Conservation (phyloP, 2,329 filamentous ascomycete genomes). For the Cytospora chrysosperma region DNA sequence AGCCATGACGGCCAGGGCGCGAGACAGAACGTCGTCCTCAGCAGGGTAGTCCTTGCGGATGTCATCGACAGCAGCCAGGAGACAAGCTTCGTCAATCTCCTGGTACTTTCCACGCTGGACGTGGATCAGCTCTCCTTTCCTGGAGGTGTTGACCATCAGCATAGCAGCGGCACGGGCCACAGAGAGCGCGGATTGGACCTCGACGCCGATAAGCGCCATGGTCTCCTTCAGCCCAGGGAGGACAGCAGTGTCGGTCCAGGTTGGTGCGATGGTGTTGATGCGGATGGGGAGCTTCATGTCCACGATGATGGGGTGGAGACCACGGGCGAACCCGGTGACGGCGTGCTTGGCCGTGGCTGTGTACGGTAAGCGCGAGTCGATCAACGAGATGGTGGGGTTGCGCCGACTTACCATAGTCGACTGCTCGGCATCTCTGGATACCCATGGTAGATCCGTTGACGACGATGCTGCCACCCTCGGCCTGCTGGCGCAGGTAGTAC, state of each 20-base stretch:
- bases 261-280: slow-evolving; percentile 55
- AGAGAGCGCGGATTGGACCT: slow-evolving; percentile 43
- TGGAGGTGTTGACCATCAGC: slow-evolving; percentile 47
- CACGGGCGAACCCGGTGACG: slow-evolving; percentile 52
- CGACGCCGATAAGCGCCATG: slow-evolving; percentile 39
- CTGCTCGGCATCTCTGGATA: slow-evolving; percentile 48
- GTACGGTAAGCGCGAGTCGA: slow-evolving; percentile 15
- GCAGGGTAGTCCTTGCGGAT: slow-evolving; percentile 34
- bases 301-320: slow-evolving; percentile 40
- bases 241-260: slow-evolving; percentile 53
- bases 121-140: slow-evolving; percentile 54
- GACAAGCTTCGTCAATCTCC: slow-evolving; percentile 52
- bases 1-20: slow-evolving; percentile 16
- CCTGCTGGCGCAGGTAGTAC: slow-evolving; percentile 49
- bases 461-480: slow-evolving; percentile 51
- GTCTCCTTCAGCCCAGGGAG: slow-evolving; percentile 39
- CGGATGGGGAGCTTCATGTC: slow-evolving; percentile 46
- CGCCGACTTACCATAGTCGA: slow-evolving; percentile 48
- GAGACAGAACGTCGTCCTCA: slow-evolving; percentile 38
- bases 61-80: slow-evolving; percentile 35
- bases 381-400: not conserved
- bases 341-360: slow-evolving; percentile 53
- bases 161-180: slow-evolving; percentile 50
- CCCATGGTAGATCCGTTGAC: slow-evolving; percentile 51
- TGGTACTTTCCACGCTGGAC: slow-evolving; percentile 46